phyloP scores from a whole-genome alignment of 257 asterid genomes.

The Agastache rugosa region DNA sequence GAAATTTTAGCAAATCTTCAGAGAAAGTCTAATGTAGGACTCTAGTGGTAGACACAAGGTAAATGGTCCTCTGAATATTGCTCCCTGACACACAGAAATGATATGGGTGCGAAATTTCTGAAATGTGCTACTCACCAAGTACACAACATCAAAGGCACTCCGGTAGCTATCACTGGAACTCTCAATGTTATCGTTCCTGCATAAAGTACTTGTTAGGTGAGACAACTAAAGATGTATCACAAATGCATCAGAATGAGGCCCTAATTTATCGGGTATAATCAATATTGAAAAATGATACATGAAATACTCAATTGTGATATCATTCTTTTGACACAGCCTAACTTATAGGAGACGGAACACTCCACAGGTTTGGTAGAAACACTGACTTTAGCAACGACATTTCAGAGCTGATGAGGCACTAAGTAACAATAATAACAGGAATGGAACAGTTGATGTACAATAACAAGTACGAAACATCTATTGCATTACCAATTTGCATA shows the following conservation, averaged over 20 bases:
- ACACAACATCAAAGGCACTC: slow-evolving; percentile 79
- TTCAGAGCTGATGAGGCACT: background rate
- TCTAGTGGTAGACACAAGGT: slow-evolving; percentile 16
- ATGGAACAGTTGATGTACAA: background rate
- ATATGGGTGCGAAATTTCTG: background rate
- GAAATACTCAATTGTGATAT: background rate
- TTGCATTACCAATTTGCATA: slow-evolving; percentile 7
- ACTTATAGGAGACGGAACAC: background rate
- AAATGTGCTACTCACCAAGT: slow-evolving; percentile 57
- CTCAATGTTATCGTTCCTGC: slow-evolving; percentile 84
- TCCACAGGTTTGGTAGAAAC: slow-evolving; percentile 2
- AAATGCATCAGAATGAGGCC: slow-evolving; percentile 3
- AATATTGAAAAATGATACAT: background rate
- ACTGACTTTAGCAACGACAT: background rate
- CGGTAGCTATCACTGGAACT: slow-evolving; percentile 70
- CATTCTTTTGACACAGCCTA: background rate
- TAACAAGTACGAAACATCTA: background rate
- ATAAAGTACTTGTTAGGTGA: slow-evolving; percentile 34
- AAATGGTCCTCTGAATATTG: slow-evolving; percentile 19
- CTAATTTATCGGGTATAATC: slow-evolving; percentile 2
- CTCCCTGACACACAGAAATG: background rate
- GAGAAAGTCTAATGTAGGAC: slow-evolving; percentile 14
- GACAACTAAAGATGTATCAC: slow-evolving; percentile 20
- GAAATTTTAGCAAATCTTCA: background rate
- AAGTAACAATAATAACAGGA: slow-evolving; percentile 1